Percentiles rank a stretch among this genome's conserved stretches.
Conservation (phyloP, 345 rosid species). For the Eucalyptus victrix region DNA sequence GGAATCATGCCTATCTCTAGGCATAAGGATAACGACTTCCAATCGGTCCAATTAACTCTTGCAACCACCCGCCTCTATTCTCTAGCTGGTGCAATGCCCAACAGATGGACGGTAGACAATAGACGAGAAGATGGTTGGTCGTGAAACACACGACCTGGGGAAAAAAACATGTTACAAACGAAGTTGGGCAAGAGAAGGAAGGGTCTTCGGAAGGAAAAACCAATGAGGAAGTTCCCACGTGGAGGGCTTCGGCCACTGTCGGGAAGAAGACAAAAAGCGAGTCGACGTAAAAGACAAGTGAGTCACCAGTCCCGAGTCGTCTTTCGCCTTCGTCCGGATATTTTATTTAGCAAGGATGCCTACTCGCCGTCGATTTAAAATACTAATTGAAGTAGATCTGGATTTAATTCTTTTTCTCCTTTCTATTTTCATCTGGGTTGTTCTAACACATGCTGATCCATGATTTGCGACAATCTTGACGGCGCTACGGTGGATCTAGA, state of each 20-base stretch:
- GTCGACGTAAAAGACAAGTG: background rate
- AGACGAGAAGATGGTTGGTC: background rate
- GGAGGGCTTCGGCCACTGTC: background rate
- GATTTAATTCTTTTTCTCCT: background rate
- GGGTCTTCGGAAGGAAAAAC: background rate
- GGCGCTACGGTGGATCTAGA: background rate
- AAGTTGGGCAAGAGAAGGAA: background rate
- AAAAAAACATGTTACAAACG: background rate
- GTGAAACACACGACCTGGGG: background rate
- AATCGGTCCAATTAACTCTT: background rate
- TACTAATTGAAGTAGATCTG: background rate
- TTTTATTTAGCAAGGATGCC: background rate
- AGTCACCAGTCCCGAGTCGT: background rate
- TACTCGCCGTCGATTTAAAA: background rate
- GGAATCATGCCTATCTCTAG: too few species aligned
- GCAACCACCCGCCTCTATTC: background rate
- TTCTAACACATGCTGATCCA: background rate
- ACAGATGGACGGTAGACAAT: background rate
- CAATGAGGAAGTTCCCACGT: background rate
- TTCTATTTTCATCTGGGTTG: background rate
- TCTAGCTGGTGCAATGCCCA: background rate
- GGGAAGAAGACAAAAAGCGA: background rate
- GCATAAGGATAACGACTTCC: accelerated
- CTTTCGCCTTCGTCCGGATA: background rate
- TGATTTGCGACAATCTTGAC: background rate